phyloP scores from a whole-genome alignment of 192 early-diverging fungal genomes.

The Entomortierella chlamydospora region DNA sequence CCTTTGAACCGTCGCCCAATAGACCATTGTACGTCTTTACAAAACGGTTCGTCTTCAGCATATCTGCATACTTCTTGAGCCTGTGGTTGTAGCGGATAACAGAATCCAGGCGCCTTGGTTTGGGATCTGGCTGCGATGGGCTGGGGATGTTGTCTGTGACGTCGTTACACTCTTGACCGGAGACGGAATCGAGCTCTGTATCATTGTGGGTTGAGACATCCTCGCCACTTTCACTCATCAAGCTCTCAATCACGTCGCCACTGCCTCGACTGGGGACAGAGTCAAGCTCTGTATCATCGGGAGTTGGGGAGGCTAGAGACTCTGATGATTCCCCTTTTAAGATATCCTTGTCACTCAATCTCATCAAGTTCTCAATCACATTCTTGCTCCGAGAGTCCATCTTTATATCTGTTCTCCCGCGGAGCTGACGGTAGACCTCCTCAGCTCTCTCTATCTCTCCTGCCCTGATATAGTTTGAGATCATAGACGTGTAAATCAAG shows the following conservation, averaged over 20 bases:
- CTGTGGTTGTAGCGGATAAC: constrained; percentile 28
- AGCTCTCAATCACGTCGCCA: too few species aligned
- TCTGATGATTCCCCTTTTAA: background rate
- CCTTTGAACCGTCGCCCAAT: background rate
- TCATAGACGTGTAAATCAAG: constrained; percentile 44
- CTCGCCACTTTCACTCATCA: too few species aligned
- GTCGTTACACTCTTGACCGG: too few species aligned
- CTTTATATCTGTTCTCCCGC: constrained; percentile 4
- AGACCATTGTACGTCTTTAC: constrained; percentile 8
- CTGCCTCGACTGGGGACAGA: too few species aligned
- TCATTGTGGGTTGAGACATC: too few species aligned
- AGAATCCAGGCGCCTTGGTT: background rate
- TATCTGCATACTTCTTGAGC: constrained; percentile 13
- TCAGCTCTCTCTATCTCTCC: constrained; percentile 18
- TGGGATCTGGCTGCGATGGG: background rate
- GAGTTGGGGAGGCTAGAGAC: constrained; percentile 1
- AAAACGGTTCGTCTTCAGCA: constrained; percentile 17
- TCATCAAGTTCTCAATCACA: constrained; percentile 21
- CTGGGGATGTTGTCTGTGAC: too few species aligned
- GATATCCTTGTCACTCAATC: background rate
- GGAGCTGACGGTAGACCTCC: constrained; percentile 20
- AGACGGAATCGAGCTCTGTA: too few species aligned
- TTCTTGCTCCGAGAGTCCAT: constrained; percentile 24
- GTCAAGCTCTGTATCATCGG: too few species aligned
- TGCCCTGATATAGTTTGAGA: constrained; percentile 37